Base-by-base conservation (phyloP, 257 asterid species). In the Striga asiatica region DNA sequence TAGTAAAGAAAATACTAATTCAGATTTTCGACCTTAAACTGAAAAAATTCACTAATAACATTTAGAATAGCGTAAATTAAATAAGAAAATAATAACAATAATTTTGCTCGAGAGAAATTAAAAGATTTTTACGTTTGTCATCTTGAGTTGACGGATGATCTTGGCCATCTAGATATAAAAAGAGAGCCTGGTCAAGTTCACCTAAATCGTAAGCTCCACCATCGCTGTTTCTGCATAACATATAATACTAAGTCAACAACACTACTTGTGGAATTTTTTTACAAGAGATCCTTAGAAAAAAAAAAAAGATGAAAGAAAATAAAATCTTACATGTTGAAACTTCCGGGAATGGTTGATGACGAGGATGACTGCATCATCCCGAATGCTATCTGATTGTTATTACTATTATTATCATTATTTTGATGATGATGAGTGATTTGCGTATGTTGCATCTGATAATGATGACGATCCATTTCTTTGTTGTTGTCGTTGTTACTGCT, bases 121-220 rank as follows among this genome's bases (percentile, higher is more conserved):
- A 25, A 21, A 24, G n/a, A n/a, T n/a, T 5, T 41, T 65, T 50
- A 79, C 93, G 81, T 66, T 75, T 79, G 28, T 71, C 89, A 51
- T 74, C 89, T 51, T 74, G 83, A 46, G 78, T 35, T 3, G 70
- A 67, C 35, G 74, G 54, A 2, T 50, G 79, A 54, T 84, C 97
- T 69, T 82, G 95, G 43, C 84, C 66, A 49, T 85, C 85, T 5
- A 85, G 76, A 58, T 78, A 85, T 22, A 76, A 69, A 39, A 77
- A 74, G n/a, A 89, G 80, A 12, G 95, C 89, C 72, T 86, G 94
- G 72, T 89, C 97, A 45, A 85, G 67, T 51, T 89, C 95, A n/a
- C 85, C 95, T 73, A 89, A 47, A 51, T 89, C 94, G 59, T 77
- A 80, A 4, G 84, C 83, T 51, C 77, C 77, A 8, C 53, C 34